phyloP scores from a whole-genome alignment of 75 land plant species.

The Pinus taeda region DNA sequence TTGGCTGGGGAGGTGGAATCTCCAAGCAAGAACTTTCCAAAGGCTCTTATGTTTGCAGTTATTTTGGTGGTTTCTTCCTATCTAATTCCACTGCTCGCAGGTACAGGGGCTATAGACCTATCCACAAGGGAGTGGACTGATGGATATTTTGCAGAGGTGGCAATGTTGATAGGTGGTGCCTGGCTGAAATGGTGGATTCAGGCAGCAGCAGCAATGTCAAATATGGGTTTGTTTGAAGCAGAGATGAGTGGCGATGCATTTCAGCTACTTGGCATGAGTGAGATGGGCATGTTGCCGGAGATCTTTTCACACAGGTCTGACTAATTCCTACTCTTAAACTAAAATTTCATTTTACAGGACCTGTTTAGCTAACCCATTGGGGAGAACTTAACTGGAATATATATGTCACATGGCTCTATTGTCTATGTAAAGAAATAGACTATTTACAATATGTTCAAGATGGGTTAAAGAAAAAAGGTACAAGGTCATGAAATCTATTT shows the following conservation, averaged over 20 bases:
- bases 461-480: no score
- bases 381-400: no score
- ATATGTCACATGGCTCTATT: no score
- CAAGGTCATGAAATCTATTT: no score
- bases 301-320: conserved; percentile 40
- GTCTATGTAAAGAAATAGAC: no score
- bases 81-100: conserved; percentile 67
- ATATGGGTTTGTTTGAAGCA: conserved; percentile 73
- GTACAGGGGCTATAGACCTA: conserved; percentile 53
- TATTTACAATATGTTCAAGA: no score
- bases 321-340: background rate
- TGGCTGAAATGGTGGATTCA: conserved; percentile 81
- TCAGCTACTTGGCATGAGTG: conserved; percentile 88
- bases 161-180: conserved; percentile 49
- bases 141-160: conserved; percentile 66
- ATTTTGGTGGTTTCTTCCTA: conserved; percentile 46
- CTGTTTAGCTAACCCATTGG: no score
- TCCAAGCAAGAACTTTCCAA: conserved; percentile 65
- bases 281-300: conserved; percentile 57
- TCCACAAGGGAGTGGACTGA: conserved; percentile 36
- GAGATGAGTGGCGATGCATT: conserved; percentile 74
- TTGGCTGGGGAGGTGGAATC: conserved; percentile 85
- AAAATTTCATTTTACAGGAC: no score
- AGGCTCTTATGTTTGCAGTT: conserved; percentile 53
- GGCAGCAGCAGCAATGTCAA: conserved; percentile 59